Base-by-base conservation (phyloP, 2,329 filamentous ascomycete genomes). In the Mycogone perniciosa region DNA sequence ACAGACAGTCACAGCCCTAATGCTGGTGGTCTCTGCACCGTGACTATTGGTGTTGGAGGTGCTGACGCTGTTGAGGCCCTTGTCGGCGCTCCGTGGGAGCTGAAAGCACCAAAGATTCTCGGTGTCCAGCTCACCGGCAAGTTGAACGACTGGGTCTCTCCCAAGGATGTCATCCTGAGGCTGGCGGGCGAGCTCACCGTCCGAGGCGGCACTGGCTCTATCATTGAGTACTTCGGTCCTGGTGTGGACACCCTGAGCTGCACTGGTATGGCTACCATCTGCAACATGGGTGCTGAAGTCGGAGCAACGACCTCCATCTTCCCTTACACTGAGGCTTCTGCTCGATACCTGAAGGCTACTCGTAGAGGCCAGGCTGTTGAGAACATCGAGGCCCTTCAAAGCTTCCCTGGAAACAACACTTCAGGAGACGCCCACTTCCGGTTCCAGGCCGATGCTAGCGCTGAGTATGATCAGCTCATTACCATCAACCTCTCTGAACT, bases 1-100 rank as follows among this genome's bases (percentile, higher is more conserved):
- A 99, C 93, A 31, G 93, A 99, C 71, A 95, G 89, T 63, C 93
- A 99, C 71, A 96, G 90, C 42, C 93, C 93, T 40, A 99, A 97
- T 65, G 93, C 89, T n/a, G 93, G 93, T 61, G 93, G 93, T 53
- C 76, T 97, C 49, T 90, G 88, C 59, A 91, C 89, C 4, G 89
- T 96, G 62, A 93, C 93, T 7, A 97, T 99, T 66, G 93, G 93
- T 68, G 93, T 99, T 33, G 93, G 93, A 64, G 93, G 93, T 64
- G 93, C 93, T 27, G 93, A 99, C 71, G 93, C 93, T 27, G 93
- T 99, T 2, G 93, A 99, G 72, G 93, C 92, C 6, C 81, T 99
- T 38, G 93, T 96, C 2, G 91, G 95, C 64, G 90, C 91, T 7
- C 93, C 93, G 0, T 99, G 93, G 93, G 93, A 99, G 72, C 75